A percentile compares a stretch with the other conserved stretches of the same genome.
Evolutionary conservation across 306 rosid species (phyloP).

Genomic region (Prunus padus): DNA sequence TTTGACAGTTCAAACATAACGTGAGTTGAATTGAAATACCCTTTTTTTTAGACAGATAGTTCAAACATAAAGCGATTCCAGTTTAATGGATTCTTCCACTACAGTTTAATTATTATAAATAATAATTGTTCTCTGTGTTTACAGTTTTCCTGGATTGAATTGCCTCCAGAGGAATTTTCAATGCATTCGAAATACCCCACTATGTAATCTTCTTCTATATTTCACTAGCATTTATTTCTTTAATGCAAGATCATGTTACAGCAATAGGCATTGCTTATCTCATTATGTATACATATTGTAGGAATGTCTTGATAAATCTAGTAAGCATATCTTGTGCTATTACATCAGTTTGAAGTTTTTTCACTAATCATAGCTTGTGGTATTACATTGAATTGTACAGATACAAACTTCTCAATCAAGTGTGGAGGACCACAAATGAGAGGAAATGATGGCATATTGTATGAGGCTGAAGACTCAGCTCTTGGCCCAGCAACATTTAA

Average conservation of each 20-base stretch:
- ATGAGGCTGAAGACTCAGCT: conserved; percentile 13
- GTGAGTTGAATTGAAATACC: conserved; percentile 2
- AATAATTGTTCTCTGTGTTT: neutral
- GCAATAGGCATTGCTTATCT: neutral
- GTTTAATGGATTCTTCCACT: too few species aligned
- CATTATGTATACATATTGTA: too few species aligned
- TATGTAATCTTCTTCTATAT: conserved; percentile 3
- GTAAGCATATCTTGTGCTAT: too few species aligned
- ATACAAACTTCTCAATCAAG: conserved; percentile 32
- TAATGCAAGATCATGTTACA: neutral
- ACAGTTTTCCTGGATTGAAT: conserved; percentile 24
- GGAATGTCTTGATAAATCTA: too few species aligned
- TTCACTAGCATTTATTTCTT: neutral
- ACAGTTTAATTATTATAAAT: neutral
- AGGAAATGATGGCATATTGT: conserved; percentile 13
- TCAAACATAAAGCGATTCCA: too few species aligned
- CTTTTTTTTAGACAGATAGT: neutral
- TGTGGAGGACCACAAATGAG: conserved; percentile 20
- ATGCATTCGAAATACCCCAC: conserved; percentile 21
- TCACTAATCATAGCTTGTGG: too few species aligned
- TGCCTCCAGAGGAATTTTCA: conserved; percentile 27
- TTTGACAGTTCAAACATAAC: conserved; percentile 10
- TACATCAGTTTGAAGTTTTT: too few species aligned
- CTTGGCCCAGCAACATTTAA: conserved; percentile 11
- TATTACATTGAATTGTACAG: conserved; percentile 3